Conservation (phyloP, 2,329 filamentous ascomycete genomes). For the Cercospora sp. region DNA sequence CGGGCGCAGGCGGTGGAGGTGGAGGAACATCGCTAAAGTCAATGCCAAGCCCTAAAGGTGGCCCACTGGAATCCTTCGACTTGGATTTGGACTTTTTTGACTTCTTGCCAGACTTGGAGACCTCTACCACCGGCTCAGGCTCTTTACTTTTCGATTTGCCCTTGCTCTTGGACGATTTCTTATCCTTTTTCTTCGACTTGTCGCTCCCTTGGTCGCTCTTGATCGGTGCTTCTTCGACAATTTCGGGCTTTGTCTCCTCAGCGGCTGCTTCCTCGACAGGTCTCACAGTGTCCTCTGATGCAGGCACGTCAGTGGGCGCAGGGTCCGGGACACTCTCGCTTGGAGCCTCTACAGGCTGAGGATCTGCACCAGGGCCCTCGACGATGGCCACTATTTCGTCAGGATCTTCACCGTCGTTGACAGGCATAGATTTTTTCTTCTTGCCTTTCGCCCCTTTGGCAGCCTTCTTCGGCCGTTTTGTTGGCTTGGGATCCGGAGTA, state of each 20-base stretch:
- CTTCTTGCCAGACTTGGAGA: constrained; percentile 21
- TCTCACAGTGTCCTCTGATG: background rate
- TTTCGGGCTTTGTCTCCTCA: background rate
- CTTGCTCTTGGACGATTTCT: constrained; percentile 15
- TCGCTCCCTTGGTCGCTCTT: background rate
- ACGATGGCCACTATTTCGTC: constrained; percentile 33
- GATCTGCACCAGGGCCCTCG: constrained; percentile 21
- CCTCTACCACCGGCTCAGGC: background rate
- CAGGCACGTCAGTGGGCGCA: background rate
- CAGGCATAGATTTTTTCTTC: constrained; percentile 29
- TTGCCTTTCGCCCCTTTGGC: constrained; percentile 26
- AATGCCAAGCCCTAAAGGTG: constrained; percentile 24
- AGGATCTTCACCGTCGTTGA: constrained; percentile 19
- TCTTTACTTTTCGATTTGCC: constrained; percentile 7
- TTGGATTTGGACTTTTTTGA: constrained; percentile 18
- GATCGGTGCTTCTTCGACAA: background rate
- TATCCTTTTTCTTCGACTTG: constrained; percentile 5
- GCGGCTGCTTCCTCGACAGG: background rate
- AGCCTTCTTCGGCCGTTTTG: constrained; percentile 32
- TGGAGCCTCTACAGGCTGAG: constrained; percentile 7
- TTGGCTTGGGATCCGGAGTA: constrained; percentile 33
- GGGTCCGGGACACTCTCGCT: constrained; percentile 14
- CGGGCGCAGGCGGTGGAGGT: constrained; percentile 5
- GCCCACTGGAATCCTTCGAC: constrained; percentile 5
- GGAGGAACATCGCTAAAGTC: constrained; percentile 17